Evolutionary conservation across 345 rosid species (phyloP).

Genomic region (Linum usitatissimum): DNA sequence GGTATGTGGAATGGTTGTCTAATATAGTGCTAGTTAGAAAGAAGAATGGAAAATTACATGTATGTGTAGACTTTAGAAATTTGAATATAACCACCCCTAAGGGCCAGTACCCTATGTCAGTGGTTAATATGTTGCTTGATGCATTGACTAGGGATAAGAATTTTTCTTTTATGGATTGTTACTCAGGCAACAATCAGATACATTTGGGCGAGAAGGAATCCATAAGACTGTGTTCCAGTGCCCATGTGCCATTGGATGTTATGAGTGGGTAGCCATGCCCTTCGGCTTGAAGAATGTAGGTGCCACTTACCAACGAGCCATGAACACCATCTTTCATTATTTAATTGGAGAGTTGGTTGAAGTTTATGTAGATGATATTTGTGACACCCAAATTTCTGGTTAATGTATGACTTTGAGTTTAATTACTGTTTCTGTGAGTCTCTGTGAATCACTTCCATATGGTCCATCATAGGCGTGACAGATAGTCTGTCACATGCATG

Average conservation of each 20-base stretch:
- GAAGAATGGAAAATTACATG: conserved; percentile 1
- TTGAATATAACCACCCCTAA: neutral
- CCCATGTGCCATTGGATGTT: too few relatives aligned
- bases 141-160: neutral
- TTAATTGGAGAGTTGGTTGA: neutral
- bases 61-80: neutral
- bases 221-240: neutral
- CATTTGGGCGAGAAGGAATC: neutral
- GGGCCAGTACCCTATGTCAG: neutral
- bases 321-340: conserved; percentile 7
- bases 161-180: neutral
- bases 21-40: neutral
- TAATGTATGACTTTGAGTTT: too few relatives aligned
- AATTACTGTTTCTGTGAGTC: too few relatives aligned
- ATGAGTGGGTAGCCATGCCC: neutral
- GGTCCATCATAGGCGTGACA: too few relatives aligned
- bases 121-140: neutral
- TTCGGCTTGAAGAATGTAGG: neutral
- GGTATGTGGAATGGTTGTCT: conserved; percentile 9
- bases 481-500: too few relatives aligned
- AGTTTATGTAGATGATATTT: conserved; percentile 1
- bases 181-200: neutral
- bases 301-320: conserved; percentile 2
- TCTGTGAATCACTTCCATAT: too few relatives aligned
- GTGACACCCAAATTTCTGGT: too few relatives aligned